A percentile compares a stretch with the other conserved stretches of the same genome.
These are phyloP conservation scores for Lentinus tigrinus DNA, from an alignment of 768 basidiomycete species.

Conservation along the genomic window DNA sequence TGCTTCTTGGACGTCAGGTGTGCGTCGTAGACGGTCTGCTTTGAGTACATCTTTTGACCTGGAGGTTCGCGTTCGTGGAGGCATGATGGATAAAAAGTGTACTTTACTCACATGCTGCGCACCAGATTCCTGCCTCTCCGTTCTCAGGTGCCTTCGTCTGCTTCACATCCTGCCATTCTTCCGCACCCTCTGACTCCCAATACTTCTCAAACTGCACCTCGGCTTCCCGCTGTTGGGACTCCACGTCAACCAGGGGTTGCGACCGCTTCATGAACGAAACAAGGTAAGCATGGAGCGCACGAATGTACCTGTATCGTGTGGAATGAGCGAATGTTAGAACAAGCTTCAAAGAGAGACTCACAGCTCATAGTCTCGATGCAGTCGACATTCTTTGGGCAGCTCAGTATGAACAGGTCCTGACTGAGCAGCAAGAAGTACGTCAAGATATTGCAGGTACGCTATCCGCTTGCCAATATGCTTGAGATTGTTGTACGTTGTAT, in stretches of 20 bases:
- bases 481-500: constrained; percentile 86
- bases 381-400: constrained; percentile 63
- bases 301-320: constrained; percentile 69
- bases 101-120: constrained; percentile 74
- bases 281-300: constrained; percentile 78
- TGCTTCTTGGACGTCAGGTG: constrained; percentile 97
- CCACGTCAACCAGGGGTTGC: constrained; percentile 78
- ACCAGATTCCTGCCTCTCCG: constrained; percentile 84
- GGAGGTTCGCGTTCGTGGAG: neutral
- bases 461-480: constrained; percentile 81
- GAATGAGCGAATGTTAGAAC: neutral
- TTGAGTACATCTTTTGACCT: constrained; percentile 96
- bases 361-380: constrained; percentile 77
- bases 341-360: constrained; percentile 36
- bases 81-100: neutral
- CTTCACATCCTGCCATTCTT: constrained; percentile 66
- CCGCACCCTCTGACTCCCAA: constrained; percentile 78
- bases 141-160: constrained; percentile 41
- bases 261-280: constrained; percentile 84
- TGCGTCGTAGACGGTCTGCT: constrained; percentile 97
- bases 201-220: constrained; percentile 69
- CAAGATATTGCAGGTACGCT: constrained; percentile 92
- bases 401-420: constrained; percentile 63
- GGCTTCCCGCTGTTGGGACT: constrained; percentile 61
- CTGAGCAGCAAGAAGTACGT: constrained; percentile 71